These are phyloP conservation scores for Alternaria conjuncta DNA, from an alignment of 2,329 filamentous ascomycete genomes.

Conservation along the genomic window DNA sequence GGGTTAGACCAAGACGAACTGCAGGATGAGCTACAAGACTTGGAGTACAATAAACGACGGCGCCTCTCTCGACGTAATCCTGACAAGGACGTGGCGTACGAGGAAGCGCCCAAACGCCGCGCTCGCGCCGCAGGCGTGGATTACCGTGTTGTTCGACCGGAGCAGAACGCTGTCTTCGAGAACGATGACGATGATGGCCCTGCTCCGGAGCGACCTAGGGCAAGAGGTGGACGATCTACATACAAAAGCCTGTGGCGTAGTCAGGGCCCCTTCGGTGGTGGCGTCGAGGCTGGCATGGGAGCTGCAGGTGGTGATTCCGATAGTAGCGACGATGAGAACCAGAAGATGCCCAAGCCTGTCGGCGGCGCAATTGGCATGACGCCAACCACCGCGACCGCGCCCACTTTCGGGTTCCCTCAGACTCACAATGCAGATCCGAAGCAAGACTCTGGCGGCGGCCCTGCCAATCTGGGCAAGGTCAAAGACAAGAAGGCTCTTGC, in stretches of 20 bases:
- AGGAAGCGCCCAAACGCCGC: constrained; percentile 65
- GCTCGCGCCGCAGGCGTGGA: constrained; percentile 72
- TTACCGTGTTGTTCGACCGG: constrained; percentile 83
- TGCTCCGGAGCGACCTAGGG: constrained; percentile 71
- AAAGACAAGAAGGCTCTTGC: constrained; percentile 91
- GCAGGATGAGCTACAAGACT: constrained; percentile 59
- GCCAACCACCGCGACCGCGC: constrained; percentile 59
- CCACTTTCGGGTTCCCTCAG: constrained; percentile 63
- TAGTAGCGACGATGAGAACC: constrained; percentile 92
- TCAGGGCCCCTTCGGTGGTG: constrained; percentile 90
- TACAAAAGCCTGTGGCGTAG: constrained; percentile 88
- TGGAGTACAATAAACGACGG: constrained; percentile 58
- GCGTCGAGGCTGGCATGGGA: constrained; percentile 76
- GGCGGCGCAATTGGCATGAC: constrained; percentile 71
- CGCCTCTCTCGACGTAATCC: constrained; percentile 39
- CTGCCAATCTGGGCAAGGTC: constrained; percentile 88
- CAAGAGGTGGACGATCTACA: constrained; percentile 60
- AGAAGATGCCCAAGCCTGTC: constrained; percentile 61
- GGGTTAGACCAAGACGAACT: constrained; percentile 47
- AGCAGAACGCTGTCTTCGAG: constrained; percentile 73
- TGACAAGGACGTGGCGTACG: constrained; percentile 58
- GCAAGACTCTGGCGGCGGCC: constrained; percentile 63
- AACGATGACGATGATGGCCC: constrained; percentile 74
- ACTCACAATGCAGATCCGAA: constrained; percentile 63
- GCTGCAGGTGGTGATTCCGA: constrained; percentile 87